Evolutionary conservation across 495 filamentous ascomycete genomes (phyloP).

Genomic region (Tuber umbilicatum): DNA sequence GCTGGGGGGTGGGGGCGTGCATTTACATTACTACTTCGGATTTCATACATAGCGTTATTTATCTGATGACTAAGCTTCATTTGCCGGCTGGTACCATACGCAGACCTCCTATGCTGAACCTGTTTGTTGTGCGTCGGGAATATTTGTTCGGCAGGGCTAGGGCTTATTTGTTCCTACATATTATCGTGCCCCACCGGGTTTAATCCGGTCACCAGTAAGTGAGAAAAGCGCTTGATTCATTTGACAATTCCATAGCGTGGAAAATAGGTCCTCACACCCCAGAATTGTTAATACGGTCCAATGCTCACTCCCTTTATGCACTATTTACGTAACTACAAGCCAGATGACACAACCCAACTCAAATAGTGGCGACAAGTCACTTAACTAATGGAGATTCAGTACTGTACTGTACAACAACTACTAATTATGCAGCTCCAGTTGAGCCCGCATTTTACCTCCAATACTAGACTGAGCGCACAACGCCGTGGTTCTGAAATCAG

Average conservation of each 20-base stretch:
- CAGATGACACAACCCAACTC: neutral
- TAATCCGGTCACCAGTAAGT: neutral
- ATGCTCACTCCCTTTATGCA: neutral
- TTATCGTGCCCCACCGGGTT: neutral
- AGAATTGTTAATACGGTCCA: neutral
- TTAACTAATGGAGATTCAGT: neutral
- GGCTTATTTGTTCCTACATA: neutral
- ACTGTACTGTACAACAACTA: neutral
- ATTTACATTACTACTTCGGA: neutral
- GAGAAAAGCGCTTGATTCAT: neutral
- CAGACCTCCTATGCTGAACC: neutral
- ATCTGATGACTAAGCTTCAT: too few relatives aligned
- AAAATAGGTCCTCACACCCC: neutral
- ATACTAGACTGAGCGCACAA: neutral
- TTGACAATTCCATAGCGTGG: neutral
- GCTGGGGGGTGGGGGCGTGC: neutral
- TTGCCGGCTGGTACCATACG: too few relatives aligned
- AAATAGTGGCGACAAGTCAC: neutral
- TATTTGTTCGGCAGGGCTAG: neutral
- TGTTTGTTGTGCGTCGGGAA: neutral
- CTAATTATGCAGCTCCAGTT: neutral
- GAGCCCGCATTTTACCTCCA: neutral
- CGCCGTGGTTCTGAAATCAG: neutral
- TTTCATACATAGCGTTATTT: neutral
- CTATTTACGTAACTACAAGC: neutral